Evolutionary conservation across 306 rosid species (phyloP).

Genomic region (Malus sieversii): DNA sequence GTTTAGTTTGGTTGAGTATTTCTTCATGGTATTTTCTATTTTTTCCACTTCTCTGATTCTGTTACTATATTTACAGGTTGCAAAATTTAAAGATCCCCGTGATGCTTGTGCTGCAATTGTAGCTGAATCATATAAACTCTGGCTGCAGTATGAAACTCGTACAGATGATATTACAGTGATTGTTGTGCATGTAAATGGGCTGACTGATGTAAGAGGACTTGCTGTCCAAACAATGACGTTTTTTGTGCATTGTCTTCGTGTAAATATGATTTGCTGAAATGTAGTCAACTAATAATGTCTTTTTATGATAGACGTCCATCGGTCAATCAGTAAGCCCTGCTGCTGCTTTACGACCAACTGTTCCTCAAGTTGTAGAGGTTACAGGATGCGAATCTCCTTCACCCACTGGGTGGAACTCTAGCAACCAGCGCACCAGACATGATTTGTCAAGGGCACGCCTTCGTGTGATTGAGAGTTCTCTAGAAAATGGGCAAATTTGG

Average conservation of each 20-base stretch:
- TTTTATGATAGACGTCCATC: slow-evolving; percentile 38
- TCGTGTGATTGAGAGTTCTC: slow-evolving; percentile 79
- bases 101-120: slow-evolving; percentile 99
- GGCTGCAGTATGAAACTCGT: slow-evolving; percentile 98
- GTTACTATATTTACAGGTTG: slow-evolving; percentile 48
- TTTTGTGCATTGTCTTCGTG: slow-evolving; percentile 4
- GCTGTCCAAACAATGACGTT: neutral
- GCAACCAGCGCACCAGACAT: slow-evolving; percentile 67
- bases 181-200: slow-evolving; percentile 83
- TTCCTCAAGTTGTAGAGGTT: slow-evolving; percentile 81
- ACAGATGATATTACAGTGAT: slow-evolving; percentile 97
- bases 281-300: slow-evolving; percentile 13
- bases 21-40: neutral
- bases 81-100: slow-evolving; percentile 84
- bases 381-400: slow-evolving; percentile 97
- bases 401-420: slow-evolving; percentile 59
- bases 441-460: slow-evolving; percentile 93
- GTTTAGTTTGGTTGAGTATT: neutral
- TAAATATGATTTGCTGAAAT: neutral
- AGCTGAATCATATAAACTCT: slow-evolving; percentile 92
- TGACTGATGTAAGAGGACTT: slow-evolving; percentile 54
- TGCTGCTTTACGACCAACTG: slow-evolving; percentile 32
- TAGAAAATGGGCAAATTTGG: slow-evolving; percentile 91
- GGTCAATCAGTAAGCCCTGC: slow-evolving; percentile 49
- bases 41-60: slow-evolving; percentile 3